Evolutionary conservation across 2,329 filamentous ascomycete species (phyloP), one percentile per base, ranked within the genome.

Genomic region (Emergomyces pasteurianus): DNA sequence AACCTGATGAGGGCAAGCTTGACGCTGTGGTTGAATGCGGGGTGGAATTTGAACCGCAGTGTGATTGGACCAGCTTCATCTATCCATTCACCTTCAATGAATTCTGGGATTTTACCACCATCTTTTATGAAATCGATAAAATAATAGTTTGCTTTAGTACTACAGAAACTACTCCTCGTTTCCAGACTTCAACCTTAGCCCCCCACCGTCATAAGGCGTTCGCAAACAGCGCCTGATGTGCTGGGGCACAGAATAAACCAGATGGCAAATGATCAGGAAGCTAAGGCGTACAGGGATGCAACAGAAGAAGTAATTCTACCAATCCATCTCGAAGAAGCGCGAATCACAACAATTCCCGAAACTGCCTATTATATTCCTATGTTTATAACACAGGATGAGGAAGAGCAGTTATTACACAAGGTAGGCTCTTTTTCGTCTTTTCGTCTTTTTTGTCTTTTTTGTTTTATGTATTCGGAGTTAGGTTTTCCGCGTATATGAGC

Each of bases 341-440:
- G 69, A 55, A 73, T 76, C 58, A 64, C 58, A 5, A 65, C 65
- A 10, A 62, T 77, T 43, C 71, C 74, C 0, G 65, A 68, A 3
- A 70, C 69, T 40, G 88, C 90, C 59, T 96, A 87, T 77, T 96
- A 97, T 75, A 87, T 96, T 61, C 81, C 90, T 8, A 80, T 92
- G 71, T 96, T 96, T 76, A 87, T 97, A 71, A 87, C 82, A 4
- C 73, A 79, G 60, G 83, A 86, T 52, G 91, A 96, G 74, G 90
- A 96, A 75, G 72, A 77, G 38, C 69, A 76, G 8, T 82, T 96
- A 8, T 76, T 95, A 55, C 76, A 84, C 59, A 94, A 90, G 79
- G 89, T 88, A 68, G 54, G 67, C 2, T 6, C 21, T 8, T 42
- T n/a, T 43, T 23, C n/a, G n/a, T n/a, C n/a, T n/a, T n/a, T n/a